Base-by-base conservation (phyloP, 805 yeast species). In the Ogataea allantospora region DNA sequence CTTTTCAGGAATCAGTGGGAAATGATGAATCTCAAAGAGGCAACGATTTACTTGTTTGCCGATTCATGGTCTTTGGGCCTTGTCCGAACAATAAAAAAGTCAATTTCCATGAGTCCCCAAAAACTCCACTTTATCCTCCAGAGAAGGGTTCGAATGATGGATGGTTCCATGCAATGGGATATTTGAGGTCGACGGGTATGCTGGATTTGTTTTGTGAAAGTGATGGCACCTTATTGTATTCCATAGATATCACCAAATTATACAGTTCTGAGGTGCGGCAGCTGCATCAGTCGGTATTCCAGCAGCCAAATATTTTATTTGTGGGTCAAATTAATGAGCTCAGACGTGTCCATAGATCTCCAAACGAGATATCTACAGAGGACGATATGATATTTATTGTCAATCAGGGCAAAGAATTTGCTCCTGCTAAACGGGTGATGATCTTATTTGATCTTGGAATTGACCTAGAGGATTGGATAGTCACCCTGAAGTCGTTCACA, bases 381-480 rank as follows among this genome's bases (percentile, higher is more conserved):
- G 43, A 43, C 13, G 19, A 27, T 4, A 43, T 39, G 7, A 14
- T 33, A 2, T 35, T 43, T 16, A 37, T 52, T 10, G 13, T 30
- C 28, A 34, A 30, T 30, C 19, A 40, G 31, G 30, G 36, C 22
- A 49, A 43, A 24, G 36, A 46, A 27, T 29, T 35, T 21, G 17
- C 41, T 7, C 22, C 33, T 12, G 33, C 48, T 9, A 40, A 35
- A 25, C 36, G 82, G 33, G 65, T 80, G 3, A 60, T 81, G 15
- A 63, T 83, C 33, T 77, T 75, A 46, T 83, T 83, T 45, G 83
- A 86, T 2, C 62, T 79, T 27, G 77, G 76, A 48, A 77, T 78
- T 15, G 89, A 83, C 56, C 65, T 83, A 28, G 89, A 83, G 52
- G 88, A 82, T 54, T 83, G 93, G 89, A 67, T 74, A 44, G 83